Evolutionary conservation across 2,329 filamentous ascomycete species (phyloP), one percentile per base, ranked within the genome.

Genomic region (Fusarium continuum): DNA sequence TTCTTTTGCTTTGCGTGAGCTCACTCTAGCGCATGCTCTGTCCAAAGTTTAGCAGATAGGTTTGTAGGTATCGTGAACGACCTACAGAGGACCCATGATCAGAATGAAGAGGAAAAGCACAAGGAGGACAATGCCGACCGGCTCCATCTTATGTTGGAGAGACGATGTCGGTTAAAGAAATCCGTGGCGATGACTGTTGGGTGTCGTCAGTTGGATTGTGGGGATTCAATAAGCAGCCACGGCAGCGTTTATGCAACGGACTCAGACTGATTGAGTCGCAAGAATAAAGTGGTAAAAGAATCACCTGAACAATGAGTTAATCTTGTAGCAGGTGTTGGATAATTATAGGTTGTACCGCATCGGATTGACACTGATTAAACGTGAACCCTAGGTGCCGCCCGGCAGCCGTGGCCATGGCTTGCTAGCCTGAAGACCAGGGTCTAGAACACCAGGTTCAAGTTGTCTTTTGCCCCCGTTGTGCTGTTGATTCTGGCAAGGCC

Each of bases 111-210:
- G 50, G 23, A 70, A 70, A 4, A 70, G 48, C 19, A 61, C 64
- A 23, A 71, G 64, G 4, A 71, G 53, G 25, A 70, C 62, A 23
- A 71, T 62, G n/a, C 64, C 68, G n/a, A 71, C 68, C 6, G 64
- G 64, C 41, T 71, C 67, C 69, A 71, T 71, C 43, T 17, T 17
- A 34, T 26, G 31, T 38, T n/a, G n/a, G 40, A 14, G 22, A 34
- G 50, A 36, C 16, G 14, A 29, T 28, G 34, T 22, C 26, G 40
- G 11, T 9, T n/a, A n/a, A n/a, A 29, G 55, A 26, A n/a, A n/a
- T n/a, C n/a, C n/a, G n/a, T n/a, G 25, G 16, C 19, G 54, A 49
- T 35, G 25, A 20, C 34, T 22, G 35, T 11, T 2, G n/a, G n/a
- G 28, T 54, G 35, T 65, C 47, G 35, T 46, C 39, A 52, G 34